Evolutionary conservation across 371 early-diverging fungal genomes (phyloP), one percentile per base, ranked within the genome.

Genomic region (Cladochytrium tenue): DNA sequence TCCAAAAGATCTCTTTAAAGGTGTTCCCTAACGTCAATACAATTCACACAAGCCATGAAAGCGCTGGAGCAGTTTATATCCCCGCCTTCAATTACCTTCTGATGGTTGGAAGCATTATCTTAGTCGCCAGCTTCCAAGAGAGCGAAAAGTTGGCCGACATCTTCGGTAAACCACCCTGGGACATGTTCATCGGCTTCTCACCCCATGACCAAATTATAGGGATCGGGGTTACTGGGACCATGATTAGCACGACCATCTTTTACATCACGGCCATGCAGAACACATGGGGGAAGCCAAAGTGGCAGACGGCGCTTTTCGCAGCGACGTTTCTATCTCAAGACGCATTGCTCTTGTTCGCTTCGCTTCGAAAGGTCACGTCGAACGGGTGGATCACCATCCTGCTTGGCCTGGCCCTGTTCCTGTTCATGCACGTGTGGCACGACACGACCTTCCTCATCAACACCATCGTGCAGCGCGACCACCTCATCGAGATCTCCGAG

Each of bases 11-110:
- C 70, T 76, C 79, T 1, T 76, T 87, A 0, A 68, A 76, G 15
- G 76, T 76, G 55, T 83, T 87, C 53, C 87, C 87, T 10, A 76
- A 76, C 56, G 68, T 85, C 32, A 62, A 74, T 43, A 73, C 83
- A 20, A 62, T 79, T 10, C 85, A 87, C 61, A 81, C 81, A 2
- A 78, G 73, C 20, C 53, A 63, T 4, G 70, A 67, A 26, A 59
- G 68, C 50, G 73, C 69, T n/a, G 81, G 81, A 0, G 78, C 81
- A 56, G 75, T 87, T 1, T 87, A 84, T 56, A 81, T 87, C 59
- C 87, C 87, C 0, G 63, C 71, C 15, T 78, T 81, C 33, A 83
- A 81, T 64, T 79, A 75, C 65, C 10, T 77, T 7, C 60, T 83
- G 23, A 75, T 84, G 79, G 56, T 75, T 51, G 79, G 70, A 15